Conservation (phyloP, 78 protist genomes). For the Parvularia atlantis region DNA sequence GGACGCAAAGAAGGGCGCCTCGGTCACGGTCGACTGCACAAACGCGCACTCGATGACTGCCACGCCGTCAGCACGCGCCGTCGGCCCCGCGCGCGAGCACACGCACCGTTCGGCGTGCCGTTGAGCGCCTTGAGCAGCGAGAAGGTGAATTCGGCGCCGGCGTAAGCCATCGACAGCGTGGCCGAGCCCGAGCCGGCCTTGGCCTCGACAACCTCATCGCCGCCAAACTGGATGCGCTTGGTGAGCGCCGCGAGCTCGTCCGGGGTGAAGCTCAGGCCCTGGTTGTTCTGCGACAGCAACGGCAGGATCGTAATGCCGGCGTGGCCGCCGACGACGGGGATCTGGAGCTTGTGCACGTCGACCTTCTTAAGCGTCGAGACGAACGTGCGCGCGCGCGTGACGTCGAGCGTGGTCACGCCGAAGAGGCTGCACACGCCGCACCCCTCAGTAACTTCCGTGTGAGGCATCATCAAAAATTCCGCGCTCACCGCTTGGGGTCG, state of each 20-base stretch:
- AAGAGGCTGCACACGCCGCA: slow-evolving; percentile 18
- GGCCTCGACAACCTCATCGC: slow-evolving; percentile 75
- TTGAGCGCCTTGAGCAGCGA: slow-evolving; percentile 5
- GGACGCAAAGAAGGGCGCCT: slow-evolving; percentile 43
- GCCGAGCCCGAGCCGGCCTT: slow-evolving; percentile 74
- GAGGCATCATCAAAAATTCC: too few species aligned
- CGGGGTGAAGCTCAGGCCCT: slow-evolving; percentile 29
- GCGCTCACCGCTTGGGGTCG: slow-evolving; percentile 19
- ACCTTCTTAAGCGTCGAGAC: slow-evolving; percentile 21
- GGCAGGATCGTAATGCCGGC: slow-evolving; percentile 75
- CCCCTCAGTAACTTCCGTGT: too few species aligned
- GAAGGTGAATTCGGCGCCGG: slow-evolving; percentile 60
- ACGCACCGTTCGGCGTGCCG: slow-evolving; percentile 13
- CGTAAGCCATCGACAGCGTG: slow-evolving; percentile 84
- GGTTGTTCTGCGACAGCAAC: slow-evolving; percentile 39
- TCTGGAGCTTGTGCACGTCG: slow-evolving; percentile 15
- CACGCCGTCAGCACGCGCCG: neutral
- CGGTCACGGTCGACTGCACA: slow-evolving; percentile 47
- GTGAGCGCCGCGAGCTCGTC: slow-evolving; percentile 42
- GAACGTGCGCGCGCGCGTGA: slow-evolving; percentile 65
- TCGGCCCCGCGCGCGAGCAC: neutral
- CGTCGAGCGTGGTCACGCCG: slow-evolving; percentile 74
- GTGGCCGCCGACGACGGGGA: slow-evolving; percentile 82
- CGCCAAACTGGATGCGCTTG: slow-evolving; percentile 58
- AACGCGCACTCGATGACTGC: slow-evolving; percentile 43